phyloP scores from a whole-genome alignment of 1,139 yeast species.

The Diutina siamensis region DNA sequence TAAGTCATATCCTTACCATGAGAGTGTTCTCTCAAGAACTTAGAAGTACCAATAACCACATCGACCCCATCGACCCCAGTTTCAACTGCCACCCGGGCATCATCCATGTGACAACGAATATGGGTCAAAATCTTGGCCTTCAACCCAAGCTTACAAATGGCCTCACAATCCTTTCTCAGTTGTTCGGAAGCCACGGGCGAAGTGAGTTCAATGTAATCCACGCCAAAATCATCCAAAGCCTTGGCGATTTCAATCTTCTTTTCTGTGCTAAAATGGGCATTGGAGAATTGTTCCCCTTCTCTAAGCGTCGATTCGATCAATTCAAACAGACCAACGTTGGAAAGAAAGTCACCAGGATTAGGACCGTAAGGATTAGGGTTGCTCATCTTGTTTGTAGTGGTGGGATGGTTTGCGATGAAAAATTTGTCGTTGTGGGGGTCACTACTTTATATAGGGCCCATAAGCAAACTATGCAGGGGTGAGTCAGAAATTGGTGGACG shows the following conservation, averaged over 20 bases:
- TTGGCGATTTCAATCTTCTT: slow-evolving; percentile 45
- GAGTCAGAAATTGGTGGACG: slow-evolving; percentile 3
- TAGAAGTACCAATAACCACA: slow-evolving; percentile 48
- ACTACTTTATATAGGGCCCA: neutral
- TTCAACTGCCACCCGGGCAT: slow-evolving; percentile 46
- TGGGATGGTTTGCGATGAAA: neutral
- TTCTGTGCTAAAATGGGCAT: slow-evolving; percentile 43
- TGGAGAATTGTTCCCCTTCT: slow-evolving; percentile 54
- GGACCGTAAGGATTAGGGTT: slow-evolving; percentile 50
- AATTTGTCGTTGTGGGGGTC: neutral
- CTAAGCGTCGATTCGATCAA: slow-evolving; percentile 44
- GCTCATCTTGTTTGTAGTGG: neutral
- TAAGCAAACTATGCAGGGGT: neutral
- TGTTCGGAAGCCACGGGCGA: slow-evolving; percentile 51
- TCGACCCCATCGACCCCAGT: slow-evolving; percentile 54
- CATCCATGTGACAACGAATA: slow-evolving; percentile 51
- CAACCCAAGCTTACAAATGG: slow-evolving; percentile 45
- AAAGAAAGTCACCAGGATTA: slow-evolving; percentile 44
- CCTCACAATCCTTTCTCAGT: slow-evolving; percentile 44
- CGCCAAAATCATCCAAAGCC: slow-evolving; percentile 49
- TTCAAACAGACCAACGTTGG: slow-evolving; percentile 41
- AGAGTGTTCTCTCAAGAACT: slow-evolving; percentile 38
- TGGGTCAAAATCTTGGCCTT: slow-evolving; percentile 46
- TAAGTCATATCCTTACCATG: slow-evolving; percentile 48
- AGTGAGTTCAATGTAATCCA: slow-evolving; percentile 47